These are phyloP conservation scores for Geosmithia flava DNA, from an alignment of 2,329 filamentous ascomycete genomes.

Conservation along the genomic window DNA sequence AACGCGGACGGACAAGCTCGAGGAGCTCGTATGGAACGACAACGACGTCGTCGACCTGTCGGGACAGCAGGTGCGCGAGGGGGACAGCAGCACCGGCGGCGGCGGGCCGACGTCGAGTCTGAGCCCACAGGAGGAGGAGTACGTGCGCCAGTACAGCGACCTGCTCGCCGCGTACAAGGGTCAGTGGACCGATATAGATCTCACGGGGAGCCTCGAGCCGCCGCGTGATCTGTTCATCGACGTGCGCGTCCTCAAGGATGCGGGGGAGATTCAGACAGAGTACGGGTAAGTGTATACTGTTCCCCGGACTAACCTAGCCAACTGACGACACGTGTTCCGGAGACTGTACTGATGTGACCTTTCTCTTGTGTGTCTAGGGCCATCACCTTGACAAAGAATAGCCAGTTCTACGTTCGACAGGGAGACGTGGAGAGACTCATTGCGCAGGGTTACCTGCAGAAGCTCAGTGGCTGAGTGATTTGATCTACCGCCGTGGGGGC, in stretches of 20 bases:
- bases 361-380: constrained; percentile 41
- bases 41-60: constrained; percentile 66
- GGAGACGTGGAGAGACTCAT: constrained; percentile 93
- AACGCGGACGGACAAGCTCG: constrained; percentile 79
- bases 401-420: constrained; percentile 92
- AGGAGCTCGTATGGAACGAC: constrained; percentile 88
- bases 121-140: constrained; percentile 94
- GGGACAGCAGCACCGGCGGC: constrained; percentile 22
- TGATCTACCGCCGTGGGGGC: not conserved
- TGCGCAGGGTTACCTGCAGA: constrained; percentile 87
- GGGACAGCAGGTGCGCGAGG: constrained; percentile 38
- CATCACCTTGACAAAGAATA: constrained; percentile 95
- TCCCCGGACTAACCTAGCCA: not conserved
- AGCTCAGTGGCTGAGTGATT: constrained; percentile 40
- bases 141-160: constrained; percentile 83
- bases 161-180: constrained; percentile 93
- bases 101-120: constrained; percentile 57
- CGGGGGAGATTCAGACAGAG: constrained; percentile 97
- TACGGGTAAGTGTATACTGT: constrained; percentile 59
- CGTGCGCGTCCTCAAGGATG: constrained; percentile 89
- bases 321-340: no score
- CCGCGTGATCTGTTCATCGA: constrained; percentile 96
- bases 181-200: constrained; percentile 94
- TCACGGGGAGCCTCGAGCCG: constrained; percentile 87
- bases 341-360: not conserved